These are phyloP conservation scores for Echites panduratus DNA, from an alignment of 257 asterid genomes.

Conservation along the genomic window DNA sequence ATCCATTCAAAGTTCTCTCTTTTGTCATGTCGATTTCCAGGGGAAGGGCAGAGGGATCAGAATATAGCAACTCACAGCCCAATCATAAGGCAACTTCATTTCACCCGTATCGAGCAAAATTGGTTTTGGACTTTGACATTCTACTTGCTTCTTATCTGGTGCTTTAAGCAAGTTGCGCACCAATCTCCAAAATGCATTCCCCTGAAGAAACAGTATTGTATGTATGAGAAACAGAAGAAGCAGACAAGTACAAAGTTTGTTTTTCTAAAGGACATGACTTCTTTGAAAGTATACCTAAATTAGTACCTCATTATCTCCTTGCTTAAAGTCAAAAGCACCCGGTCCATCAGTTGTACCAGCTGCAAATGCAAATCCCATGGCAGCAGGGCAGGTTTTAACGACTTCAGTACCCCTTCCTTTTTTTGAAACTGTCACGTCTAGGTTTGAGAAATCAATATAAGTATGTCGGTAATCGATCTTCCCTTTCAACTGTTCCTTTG, in stretches of 20 bases:
- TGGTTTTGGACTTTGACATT: conserved; percentile 89
- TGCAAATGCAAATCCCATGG: conserved; percentile 99
- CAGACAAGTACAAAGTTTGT: background rate
- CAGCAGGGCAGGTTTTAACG: conserved; percentile 92
- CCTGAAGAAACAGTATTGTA: conserved; percentile 33
- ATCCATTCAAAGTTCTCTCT: background rate
- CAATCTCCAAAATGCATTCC: conserved; percentile 88
- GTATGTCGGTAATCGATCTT: conserved; percentile 78
- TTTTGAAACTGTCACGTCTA: conserved; percentile 59
- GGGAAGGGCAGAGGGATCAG: background rate
- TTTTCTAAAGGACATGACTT: background rate
- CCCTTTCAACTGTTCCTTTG: conserved; percentile 70
- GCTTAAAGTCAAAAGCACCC: conserved; percentile 97
- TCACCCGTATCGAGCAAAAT: conserved; percentile 97
- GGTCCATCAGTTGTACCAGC: conserved; percentile 99
- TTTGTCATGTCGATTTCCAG: background rate
- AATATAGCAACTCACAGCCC: conserved; percentile 77
- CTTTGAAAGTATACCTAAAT: conserved; percentile 8
- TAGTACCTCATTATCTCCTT: conserved; percentile 81
- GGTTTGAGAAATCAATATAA: conserved; percentile 70
- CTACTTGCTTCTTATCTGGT: conserved; percentile 67
- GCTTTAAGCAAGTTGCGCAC: conserved; percentile 78
- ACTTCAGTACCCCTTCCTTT: conserved; percentile 50
- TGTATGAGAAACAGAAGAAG: background rate
- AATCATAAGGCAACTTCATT: conserved; percentile 90